Percentiles rank a stretch among this genome's conserved stretches.
Evolutionary conservation across 306 rosid genomes (phyloP).

Genomic region (Inga oerstediana): DNA sequence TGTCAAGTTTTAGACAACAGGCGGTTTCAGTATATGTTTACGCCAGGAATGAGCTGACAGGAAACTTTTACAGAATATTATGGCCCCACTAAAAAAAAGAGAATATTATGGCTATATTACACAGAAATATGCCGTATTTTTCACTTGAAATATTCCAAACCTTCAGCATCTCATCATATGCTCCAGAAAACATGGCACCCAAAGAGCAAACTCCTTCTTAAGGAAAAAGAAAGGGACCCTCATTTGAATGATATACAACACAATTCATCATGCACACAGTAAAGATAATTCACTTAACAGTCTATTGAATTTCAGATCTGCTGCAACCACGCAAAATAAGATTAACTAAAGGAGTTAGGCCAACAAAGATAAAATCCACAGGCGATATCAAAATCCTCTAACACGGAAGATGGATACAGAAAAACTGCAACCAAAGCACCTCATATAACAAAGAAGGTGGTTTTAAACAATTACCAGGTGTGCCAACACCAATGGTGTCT

Average conservation of each 20-base stretch:
- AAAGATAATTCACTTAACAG: neutral
- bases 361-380: slow-evolving; percentile 24
- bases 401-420: slow-evolving; percentile 22
- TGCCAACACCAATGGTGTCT: slow-evolving; percentile 95
- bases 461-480: slow-evolving; percentile 71
- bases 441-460: slow-evolving; percentile 3
- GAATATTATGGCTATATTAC: slow-evolving; percentile 1
- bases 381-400: slow-evolving; percentile 15
- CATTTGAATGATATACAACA: slow-evolving; percentile 2
- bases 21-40: slow-evolving; percentile 12
- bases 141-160: slow-evolving; percentile 19
- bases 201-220: slow-evolving; percentile 2
- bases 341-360: slow-evolving; percentile 10
- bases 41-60: neutral
- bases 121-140: slow-evolving; percentile 12
- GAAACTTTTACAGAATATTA: slow-evolving; percentile 19
- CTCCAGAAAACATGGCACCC: slow-evolving; percentile 26
- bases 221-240: slow-evolving; percentile 23
- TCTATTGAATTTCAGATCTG: neutral
- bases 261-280: neutral
- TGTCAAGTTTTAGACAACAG: neutral
- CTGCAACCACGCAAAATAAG: slow-evolving; percentile 12
- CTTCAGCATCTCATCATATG: slow-evolving; percentile 22
- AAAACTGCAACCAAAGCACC: slow-evolving; percentile 14
- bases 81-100: neutral